phyloP scores from a whole-genome alignment of 345 rosid genomes.

The Carallia pectinifolia region DNA sequence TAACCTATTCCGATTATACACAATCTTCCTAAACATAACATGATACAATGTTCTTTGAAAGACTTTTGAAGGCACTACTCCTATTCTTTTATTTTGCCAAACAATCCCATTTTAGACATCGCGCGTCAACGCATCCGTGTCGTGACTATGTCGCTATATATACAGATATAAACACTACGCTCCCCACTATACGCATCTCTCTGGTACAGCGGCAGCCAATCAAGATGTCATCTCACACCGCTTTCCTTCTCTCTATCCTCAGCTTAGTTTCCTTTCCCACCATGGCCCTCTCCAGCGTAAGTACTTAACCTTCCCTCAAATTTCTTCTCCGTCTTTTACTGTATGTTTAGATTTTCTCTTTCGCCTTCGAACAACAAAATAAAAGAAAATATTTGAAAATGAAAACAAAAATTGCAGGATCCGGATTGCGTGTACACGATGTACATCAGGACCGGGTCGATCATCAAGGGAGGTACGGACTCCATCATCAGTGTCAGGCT shows the following conservation, averaged over 20 bases:
- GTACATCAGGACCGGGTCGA: constrained; percentile 72
- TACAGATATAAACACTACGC: background rate
- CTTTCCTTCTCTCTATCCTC: constrained; percentile 8
- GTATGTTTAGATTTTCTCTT: no score
- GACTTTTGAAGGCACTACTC: no score
- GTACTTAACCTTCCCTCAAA: constrained; percentile 5
- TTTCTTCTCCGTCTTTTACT: background rate
- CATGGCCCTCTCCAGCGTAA: constrained; percentile 20
- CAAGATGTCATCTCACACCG: background rate
- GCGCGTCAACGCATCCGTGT: background rate
- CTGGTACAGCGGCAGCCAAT: background rate
- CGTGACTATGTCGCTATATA: background rate
- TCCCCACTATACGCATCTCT: background rate
- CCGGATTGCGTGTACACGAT: constrained; percentile 57
- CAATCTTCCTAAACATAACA: no score
- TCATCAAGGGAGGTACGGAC: constrained; percentile 78
- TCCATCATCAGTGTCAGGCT: constrained; percentile 56
- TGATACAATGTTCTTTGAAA: no score
- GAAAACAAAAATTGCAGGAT: constrained; percentile 21
- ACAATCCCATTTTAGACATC: background rate
- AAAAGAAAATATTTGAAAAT: no score
- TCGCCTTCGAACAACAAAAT: background rate
- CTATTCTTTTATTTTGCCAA: no score
- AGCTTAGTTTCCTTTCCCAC: constrained; percentile 25
- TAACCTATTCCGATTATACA: no score